These are phyloP conservation scores for Sistotremastrum niveocremeum DNA, from an alignment of 768 basidiomycete genomes.

Conservation along the genomic window DNA sequence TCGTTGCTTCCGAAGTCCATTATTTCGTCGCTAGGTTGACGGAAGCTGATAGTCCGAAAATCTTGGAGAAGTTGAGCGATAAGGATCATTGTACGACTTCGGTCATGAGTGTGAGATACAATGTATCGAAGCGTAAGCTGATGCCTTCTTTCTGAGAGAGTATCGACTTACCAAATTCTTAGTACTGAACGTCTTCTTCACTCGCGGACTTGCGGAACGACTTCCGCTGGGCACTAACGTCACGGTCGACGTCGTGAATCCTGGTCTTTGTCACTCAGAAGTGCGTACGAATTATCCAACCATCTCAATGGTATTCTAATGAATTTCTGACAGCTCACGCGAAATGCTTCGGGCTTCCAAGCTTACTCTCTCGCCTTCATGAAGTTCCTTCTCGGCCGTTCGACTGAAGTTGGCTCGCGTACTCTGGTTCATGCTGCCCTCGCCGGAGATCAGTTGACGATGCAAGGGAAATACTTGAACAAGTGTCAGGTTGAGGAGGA, in stretches of 20 bases:
- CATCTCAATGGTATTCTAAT: no score
- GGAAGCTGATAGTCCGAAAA: slow-evolving; percentile 13
- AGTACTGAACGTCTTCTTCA: slow-evolving; percentile 31
- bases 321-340: no score
- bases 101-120: slow-evolving; percentile 12
- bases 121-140: slow-evolving; percentile 15
- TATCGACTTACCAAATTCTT: neutral
- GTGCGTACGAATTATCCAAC: slow-evolving; percentile 12
- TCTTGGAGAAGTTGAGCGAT: slow-evolving; percentile 14
- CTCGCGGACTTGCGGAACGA: slow-evolving; percentile 20
- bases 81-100: slow-evolving; percentile 9
- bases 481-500: slow-evolving; percentile 16
- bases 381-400: slow-evolving; percentile 21
- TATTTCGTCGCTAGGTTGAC: slow-evolving; percentile 8
- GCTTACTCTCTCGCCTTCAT: slow-evolving; percentile 7
- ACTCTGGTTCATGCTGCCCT: slow-evolving; percentile 22
- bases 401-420: slow-evolving; percentile 24
- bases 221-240: slow-evolving; percentile 16
- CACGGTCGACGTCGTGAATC: slow-evolving; percentile 24
- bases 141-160: no score
- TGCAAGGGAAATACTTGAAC: slow-evolving; percentile 21
- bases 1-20: slow-evolving; percentile 19
- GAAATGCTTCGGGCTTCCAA: no score
- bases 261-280: slow-evolving; percentile 29
- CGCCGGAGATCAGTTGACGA: slow-evolving; percentile 13